A percentile compares a stretch with the other conserved stretches of the same genome.
Conservation (phyloP, 2,329 filamentous ascomycete genomes). For the Xylariaceae sp. region DNA sequence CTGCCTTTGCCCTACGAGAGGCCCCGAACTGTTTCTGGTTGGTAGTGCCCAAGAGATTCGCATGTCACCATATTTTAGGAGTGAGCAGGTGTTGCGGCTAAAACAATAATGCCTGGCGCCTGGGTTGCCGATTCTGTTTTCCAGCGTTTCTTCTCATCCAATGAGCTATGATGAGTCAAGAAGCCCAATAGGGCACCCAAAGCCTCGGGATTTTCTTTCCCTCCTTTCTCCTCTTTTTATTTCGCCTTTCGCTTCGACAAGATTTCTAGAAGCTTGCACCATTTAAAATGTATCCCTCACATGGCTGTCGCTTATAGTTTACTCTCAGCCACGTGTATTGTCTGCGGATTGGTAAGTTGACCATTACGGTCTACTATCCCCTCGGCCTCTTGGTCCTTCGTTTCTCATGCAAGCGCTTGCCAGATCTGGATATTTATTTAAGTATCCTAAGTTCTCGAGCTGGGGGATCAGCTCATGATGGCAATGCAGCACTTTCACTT, state of each 20-base stretch:
- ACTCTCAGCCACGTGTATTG: not conserved
- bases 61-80: conserved; percentile 18
- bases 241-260: conserved; percentile 18
- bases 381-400: not conserved
- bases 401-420: not conserved
- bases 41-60: conserved; percentile 2
- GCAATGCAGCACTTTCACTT: not conserved
- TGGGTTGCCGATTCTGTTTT: conserved; percentile 20
- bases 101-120: conserved; percentile 17
- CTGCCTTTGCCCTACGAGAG: conserved; percentile 16
- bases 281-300: not conserved
- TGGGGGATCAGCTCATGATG: not conserved
- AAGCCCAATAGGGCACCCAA: conserved; percentile 17
- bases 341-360: not conserved
- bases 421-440: not conserved
- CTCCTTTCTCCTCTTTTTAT: conserved; percentile 12
- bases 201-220: conserved; percentile 18
- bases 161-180: conserved; percentile 11
- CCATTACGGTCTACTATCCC: not conserved
- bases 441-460: not conserved
- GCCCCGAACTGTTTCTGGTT: conserved; percentile 5
- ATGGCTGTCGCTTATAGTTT: not conserved
- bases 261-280: conserved; percentile 26
- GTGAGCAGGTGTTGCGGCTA: conserved; percentile 23
- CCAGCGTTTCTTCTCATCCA: conserved; percentile 17